A percentile compares a stretch with the other conserved stretches of the same genome.
Evolutionary conservation across 2,329 filamentous ascomycete genomes (phyloP).

Genomic region (Podosphaera aphanis): DNA sequence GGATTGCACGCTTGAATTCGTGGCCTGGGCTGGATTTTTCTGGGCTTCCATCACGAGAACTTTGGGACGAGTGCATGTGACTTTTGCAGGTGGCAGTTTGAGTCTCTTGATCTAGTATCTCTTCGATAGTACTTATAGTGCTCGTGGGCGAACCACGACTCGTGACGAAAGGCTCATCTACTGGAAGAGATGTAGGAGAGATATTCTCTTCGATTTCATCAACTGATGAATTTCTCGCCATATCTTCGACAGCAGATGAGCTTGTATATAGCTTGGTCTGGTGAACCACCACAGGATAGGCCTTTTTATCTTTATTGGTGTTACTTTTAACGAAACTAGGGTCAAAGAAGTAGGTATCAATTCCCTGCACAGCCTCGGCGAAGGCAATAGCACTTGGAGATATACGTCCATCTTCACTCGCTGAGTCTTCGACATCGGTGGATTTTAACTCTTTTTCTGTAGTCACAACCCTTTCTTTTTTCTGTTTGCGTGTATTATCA

Average conservation of each 20-base stretch:
- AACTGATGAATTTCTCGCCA: not conserved
- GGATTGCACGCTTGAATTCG: slow-evolving; percentile 9
- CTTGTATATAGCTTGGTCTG: not conserved
- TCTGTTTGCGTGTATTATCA: not conserved
- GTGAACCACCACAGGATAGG: not conserved
- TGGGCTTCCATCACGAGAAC: not conserved
- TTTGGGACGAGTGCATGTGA: not conserved
- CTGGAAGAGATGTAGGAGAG: not conserved
- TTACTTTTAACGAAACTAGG: not conserved
- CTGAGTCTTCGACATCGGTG: not conserved
- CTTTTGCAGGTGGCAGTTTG: not conserved
- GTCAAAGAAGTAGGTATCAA: not conserved
- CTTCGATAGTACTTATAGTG: not conserved
- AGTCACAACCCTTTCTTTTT: not conserved
- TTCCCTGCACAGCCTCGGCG: not conserved
- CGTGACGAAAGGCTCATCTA: not conserved
- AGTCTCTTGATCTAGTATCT: not conserved
- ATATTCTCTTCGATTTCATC: not conserved
- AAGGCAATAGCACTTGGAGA: not conserved
- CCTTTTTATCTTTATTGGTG: not conserved
- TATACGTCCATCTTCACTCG: not conserved
- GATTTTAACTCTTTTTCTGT: not conserved
- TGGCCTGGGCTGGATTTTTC: not conserved
- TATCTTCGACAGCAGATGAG: not conserved
- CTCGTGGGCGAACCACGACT: not conserved